These are phyloP conservation scores for Musa acuminata DNA, from an alignment of 176 grass and related monocot species.

Conservation along the genomic window DNA sequence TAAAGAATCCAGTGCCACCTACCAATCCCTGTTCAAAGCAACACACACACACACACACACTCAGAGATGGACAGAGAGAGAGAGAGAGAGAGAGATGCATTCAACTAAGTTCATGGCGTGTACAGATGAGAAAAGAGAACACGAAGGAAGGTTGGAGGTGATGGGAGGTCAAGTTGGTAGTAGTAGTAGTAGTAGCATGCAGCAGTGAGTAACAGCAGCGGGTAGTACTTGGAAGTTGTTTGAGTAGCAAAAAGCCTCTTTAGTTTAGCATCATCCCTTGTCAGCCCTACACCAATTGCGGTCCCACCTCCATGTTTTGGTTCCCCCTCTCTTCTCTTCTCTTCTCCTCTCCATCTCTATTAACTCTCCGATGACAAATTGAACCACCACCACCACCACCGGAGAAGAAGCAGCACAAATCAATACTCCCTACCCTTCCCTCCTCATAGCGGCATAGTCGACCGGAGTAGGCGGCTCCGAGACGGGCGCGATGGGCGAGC, in stretches of 20 bases:
- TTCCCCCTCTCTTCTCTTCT: neutral
- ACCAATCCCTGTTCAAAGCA: neutral
- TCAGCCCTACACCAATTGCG: neutral
- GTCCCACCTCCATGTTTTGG: neutral
- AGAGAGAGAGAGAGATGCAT: neutral
- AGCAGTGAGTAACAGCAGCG: neutral
- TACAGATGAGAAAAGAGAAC: neutral
- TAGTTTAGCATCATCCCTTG: neutral
- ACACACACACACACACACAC: neutral
- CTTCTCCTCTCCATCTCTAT: neutral
- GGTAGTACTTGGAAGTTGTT: neutral
- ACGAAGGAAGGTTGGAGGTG: neutral
- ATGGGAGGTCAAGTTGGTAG: neutral
- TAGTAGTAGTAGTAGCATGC: neutral
- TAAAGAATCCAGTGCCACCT: slow-evolving; percentile 6
- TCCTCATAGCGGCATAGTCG: neutral
- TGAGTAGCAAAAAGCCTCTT: slow-evolving; percentile 1
- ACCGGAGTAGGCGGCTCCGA: no score
- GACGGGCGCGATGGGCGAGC: neutral
- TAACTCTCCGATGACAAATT: no score
- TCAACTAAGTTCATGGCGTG: no score
- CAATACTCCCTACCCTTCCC: neutral
- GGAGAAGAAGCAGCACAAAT: neutral
- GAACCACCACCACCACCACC: no score
- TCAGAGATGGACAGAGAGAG: neutral